Conservation (phyloP, 345 rosid species). For the Salix purpurea region DNA sequence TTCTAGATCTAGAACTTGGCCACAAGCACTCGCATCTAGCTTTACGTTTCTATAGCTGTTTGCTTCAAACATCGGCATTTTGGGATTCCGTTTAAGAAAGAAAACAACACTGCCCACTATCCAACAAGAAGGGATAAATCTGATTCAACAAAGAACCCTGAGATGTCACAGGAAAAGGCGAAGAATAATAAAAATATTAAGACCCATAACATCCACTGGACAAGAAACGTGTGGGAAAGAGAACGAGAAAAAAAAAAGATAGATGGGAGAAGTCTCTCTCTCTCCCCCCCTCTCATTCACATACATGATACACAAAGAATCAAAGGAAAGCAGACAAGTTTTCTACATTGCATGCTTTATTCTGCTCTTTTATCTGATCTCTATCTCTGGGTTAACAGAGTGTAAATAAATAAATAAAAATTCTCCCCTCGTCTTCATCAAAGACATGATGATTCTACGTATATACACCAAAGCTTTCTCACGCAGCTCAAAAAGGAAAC, state of each 20-base stretch:
- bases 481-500: slow-evolving; percentile 8
- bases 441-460: slow-evolving; percentile 10
- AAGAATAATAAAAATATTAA: not conserved
- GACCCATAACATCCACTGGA: slow-evolving; percentile 17
- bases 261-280: slow-evolving; percentile 6
- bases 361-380: slow-evolving; percentile 10
- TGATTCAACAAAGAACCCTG: slow-evolving; percentile 1
- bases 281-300: slow-evolving; percentile 15
- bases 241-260: not conserved
- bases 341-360: slow-evolving; percentile 17
- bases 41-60: slow-evolving; percentile 17
- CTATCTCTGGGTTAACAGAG: slow-evolving; percentile 17
- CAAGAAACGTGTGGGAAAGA: slow-evolving; percentile 34
- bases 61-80: slow-evolving; percentile 58
- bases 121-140: not conserved
- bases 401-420: not conserved
- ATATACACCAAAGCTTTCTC: slow-evolving; percentile 28
- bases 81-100: slow-evolving; percentile 6
- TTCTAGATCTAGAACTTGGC: slow-evolving; percentile 62
- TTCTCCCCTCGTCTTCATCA: slow-evolving; percentile 12
- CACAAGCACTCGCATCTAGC: slow-evolving; percentile 41
- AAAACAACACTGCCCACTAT: not conserved
- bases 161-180: slow-evolving; percentile 9
- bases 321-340: slow-evolving; percentile 25
- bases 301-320: not conserved